Conservation (phyloP, 2,329 filamentous ascomycete species). For the Fusarium subglutinans region DNA sequence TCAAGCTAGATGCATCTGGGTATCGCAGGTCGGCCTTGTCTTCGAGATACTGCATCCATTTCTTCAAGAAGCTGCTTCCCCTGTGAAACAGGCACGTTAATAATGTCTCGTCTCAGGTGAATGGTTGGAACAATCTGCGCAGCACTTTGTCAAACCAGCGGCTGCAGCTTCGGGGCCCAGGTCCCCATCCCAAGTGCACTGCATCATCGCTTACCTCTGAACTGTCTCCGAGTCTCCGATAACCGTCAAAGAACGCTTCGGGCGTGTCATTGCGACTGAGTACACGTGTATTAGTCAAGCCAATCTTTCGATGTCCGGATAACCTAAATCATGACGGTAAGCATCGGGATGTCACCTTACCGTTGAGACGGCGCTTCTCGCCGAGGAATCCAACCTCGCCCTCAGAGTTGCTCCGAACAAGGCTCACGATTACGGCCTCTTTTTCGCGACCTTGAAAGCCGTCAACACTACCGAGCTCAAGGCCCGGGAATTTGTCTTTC, state of each 20-base stretch:
- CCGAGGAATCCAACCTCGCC: slow-evolving; percentile 92
- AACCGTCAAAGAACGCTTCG: slow-evolving; percentile 87
- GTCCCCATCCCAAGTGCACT: slow-evolving; percentile 1
- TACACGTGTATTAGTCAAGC: slow-evolving; percentile 34
- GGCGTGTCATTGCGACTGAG: slow-evolving; percentile 98
- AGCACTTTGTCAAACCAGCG: slow-evolving; percentile 26
- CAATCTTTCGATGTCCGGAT: slow-evolving; percentile 2
- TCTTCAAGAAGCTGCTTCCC: slow-evolving; percentile 84
- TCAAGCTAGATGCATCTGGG: slow-evolving; percentile 68
- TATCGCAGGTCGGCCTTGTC: slow-evolving; percentile 91
- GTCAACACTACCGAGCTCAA: slow-evolving; percentile 96
- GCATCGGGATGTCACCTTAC: slow-evolving; percentile 59
- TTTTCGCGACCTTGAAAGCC: slow-evolving; percentile 98
- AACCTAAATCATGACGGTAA: background rate
- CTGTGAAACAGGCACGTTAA: slow-evolving; percentile 55
- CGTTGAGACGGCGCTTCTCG: slow-evolving; percentile 92
- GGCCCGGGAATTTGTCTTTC: slow-evolving; percentile 81
- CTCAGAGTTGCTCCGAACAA: slow-evolving; percentile 90
- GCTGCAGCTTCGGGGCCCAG: slow-evolving; percentile 14
- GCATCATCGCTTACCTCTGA: slow-evolving; percentile 71
- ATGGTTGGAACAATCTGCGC: slow-evolving; percentile 31
- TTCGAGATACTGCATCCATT: slow-evolving; percentile 92
- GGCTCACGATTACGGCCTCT: slow-evolving; percentile 89
- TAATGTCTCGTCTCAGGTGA: slow-evolving; percentile 34
- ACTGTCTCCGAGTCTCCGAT: slow-evolving; percentile 96